Conservation (phyloP, 163 green algal genomes). For the Chlamydomonas reinhardtii region DNA sequence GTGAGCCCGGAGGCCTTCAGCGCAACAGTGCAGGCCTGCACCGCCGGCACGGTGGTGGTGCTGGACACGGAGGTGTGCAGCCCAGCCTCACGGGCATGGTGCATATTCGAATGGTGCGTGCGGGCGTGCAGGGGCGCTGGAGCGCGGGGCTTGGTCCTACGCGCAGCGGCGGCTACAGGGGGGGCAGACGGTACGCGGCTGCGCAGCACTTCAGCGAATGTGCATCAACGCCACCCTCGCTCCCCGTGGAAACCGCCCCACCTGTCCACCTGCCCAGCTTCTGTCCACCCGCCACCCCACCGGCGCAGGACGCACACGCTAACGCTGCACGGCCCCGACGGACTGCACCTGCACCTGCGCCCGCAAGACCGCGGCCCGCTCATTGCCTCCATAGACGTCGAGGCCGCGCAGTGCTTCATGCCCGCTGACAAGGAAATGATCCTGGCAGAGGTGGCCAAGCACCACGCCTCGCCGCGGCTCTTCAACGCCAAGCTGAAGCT, state of each 20-base stretch:
- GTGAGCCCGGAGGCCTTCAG: no score
- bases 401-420: not conserved
- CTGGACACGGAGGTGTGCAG: not conserved
- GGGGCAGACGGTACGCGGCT: no score
- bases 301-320: not conserved
- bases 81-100: not conserved
- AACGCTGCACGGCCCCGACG: not conserved
- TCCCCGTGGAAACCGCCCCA: no score
- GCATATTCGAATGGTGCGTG: not conserved
- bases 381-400: not conserved
- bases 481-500: constrained; percentile 16
- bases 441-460: not conserved
- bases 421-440: not conserved
- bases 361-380: not conserved
- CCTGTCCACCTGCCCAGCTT: no score
- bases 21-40: not conserved
- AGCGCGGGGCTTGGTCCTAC: no score
- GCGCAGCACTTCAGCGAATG: no score
- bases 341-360: not conserved
- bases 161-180: no score
- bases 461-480: not conserved
- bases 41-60: not conserved
- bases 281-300: no score
- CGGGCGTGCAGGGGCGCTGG: no score
- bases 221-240: no score